These are phyloP conservation scores for Globisporangium spiculum DNA, from an alignment of 352 stramenopile species.

Conservation along the genomic window DNA sequence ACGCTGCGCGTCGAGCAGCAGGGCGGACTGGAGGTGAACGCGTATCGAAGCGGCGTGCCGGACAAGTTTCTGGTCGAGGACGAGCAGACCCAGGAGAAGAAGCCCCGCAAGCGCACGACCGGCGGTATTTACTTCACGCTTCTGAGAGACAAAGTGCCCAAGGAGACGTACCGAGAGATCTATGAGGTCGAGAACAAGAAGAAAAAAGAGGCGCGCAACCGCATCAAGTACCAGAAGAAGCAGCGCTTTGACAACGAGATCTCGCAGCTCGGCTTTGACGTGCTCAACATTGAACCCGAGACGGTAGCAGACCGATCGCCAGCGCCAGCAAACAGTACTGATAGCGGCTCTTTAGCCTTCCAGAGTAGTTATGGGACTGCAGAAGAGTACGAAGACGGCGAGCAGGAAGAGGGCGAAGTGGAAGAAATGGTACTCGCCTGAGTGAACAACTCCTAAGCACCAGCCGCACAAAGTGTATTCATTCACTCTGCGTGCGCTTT, in stretches of 20 bases:
- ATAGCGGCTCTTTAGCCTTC: background rate
- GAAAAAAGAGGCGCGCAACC: constrained; percentile 77
- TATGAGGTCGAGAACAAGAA: constrained; percentile 70
- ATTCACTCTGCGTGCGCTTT: background rate
- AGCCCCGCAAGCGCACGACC: constrained; percentile 60
- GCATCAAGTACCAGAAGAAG: constrained; percentile 35
- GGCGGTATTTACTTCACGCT: constrained; percentile 69
- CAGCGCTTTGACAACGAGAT: constrained; percentile 67
- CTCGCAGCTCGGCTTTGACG: constrained; percentile 50
- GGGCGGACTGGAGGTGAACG: constrained; percentile 53
- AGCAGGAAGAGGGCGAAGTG: constrained; percentile 34
- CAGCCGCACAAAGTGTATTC: background rate
- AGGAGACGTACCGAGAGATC: constrained; percentile 70
- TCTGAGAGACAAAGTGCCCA: constrained; percentile 57
- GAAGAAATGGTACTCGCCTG: constrained; percentile 30
- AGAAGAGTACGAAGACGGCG: constrained; percentile 7
- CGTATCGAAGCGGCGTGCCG: constrained; percentile 40
- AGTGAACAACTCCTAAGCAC: background rate
- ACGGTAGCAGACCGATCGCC: background rate
- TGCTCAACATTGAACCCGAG: constrained; percentile 33
- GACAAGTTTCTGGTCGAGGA: constrained; percentile 49
- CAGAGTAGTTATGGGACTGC: background rate
- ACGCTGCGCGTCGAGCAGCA: constrained; percentile 64
- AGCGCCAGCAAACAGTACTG: background rate
- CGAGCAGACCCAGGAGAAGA: constrained; percentile 32